phyloP scores from a whole-genome alignment of 2,329 filamentous ascomycete species.

The Colletotrichum musicola region DNA sequence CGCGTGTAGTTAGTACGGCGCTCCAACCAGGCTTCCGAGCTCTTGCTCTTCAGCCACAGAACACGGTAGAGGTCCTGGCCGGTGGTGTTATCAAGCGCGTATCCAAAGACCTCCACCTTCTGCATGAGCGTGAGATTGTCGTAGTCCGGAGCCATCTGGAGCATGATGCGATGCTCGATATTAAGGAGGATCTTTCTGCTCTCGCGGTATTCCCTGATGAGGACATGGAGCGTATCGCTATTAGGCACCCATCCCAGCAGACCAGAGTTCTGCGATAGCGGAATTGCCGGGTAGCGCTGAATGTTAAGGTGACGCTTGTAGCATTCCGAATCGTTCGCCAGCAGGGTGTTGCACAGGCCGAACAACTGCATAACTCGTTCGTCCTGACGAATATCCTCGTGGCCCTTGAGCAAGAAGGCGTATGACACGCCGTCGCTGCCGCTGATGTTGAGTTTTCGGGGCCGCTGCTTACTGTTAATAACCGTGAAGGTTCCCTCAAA shows the following conservation, averaged over 20 bases:
- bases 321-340: slow-evolving; percentile 93
- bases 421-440: slow-evolving; percentile 92
- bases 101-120: slow-evolving; percentile 99
- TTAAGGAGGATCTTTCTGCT: slow-evolving; percentile 97
- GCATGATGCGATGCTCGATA: slow-evolving; percentile 99
- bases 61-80: slow-evolving; percentile 98
- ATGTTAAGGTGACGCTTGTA: slow-evolving; percentile 98
- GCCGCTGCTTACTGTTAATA: slow-evolving; percentile 96
- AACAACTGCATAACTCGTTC: slow-evolving; percentile 99
- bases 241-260: slow-evolving; percentile 97
- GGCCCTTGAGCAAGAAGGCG: slow-evolving; percentile 95
- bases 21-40: slow-evolving; percentile 97
- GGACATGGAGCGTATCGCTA: slow-evolving; percentile 94
- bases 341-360: slow-evolving; percentile 94
- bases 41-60: slow-evolving; percentile 98
- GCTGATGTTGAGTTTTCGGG: slow-evolving; percentile 86
- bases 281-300: slow-evolving; percentile 95
- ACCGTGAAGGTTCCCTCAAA: slow-evolving; percentile 93
- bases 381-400: slow-evolving; percentile 98
- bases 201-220: slow-evolving; percentile 98
- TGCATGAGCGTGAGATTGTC: slow-evolving; percentile 99
- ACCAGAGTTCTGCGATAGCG: slow-evolving; percentile 95
- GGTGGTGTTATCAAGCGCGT: slow-evolving; percentile 98
- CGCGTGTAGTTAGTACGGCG: slow-evolving; percentile 98
- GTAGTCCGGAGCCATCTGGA: slow-evolving; percentile 99